Base-by-base conservation (phyloP, 2,329 filamentous ascomycete genomes). In the Endoconidiophora polonica region DNA sequence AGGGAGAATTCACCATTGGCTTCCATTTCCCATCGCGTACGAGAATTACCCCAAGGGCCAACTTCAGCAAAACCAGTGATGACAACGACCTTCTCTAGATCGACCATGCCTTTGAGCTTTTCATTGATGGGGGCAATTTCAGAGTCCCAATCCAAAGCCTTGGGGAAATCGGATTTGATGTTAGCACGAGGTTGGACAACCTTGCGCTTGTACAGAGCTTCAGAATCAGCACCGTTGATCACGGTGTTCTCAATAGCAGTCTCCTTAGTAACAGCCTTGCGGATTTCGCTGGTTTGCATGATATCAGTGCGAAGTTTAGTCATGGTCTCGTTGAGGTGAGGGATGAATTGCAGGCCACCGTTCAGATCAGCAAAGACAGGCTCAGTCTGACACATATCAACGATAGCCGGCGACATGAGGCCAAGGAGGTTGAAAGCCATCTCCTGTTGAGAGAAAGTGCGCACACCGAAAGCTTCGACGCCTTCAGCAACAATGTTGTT, bases 1-100 rank as follows among this genome's bases (percentile, higher is more conserved):
- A 98, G 77, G 6, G 91, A 96, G 70, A 98, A 98, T 61, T 94
- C 77, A 62, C 91, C 91, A 57, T 88, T 81, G 1, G 91, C 88
- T 66, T 98, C 91, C 90, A 98, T 98, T 71, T 98, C 91, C 91
- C 91, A 98, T 55, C 91, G 81, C 43, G 91, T 98, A 60, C 91
- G 81, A 2, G 91, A 90, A 72, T 96, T 98, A 72, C 91, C 91
- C 93, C 91, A 98, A 5, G 91, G 91, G 44, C 91, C 88, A 54
- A 95, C 79, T 65, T 98, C 91, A 49, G 91, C 79, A 62, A 98
- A 98, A 63, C 91, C 91, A 54, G 91, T 94, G 54, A 98, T 84
- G 43, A 98, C 91, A 16, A 98, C 88, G 4, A 96, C 88, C 73
- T 93, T 95, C 61, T 96, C 91, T 39, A 98, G 78, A 61, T 98